These are phyloP conservation scores for Striga hermonthica DNA, from an alignment of 305 asterid genomes.

Conservation along the genomic window DNA sequence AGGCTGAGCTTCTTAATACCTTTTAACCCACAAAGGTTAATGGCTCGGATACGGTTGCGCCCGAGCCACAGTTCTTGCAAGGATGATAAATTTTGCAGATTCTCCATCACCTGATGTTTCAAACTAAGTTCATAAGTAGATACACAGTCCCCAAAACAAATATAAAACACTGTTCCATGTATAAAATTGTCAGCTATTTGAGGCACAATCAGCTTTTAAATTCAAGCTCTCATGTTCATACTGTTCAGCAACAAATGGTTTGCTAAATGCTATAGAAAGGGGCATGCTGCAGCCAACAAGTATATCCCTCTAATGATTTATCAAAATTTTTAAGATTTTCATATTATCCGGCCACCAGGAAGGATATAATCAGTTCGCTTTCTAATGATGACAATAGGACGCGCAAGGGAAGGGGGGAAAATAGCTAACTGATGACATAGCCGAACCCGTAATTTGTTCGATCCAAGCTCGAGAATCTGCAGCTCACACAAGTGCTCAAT, in stretches of 20 bases:
- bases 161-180: not conserved
- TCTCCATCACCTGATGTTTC: constrained; percentile 72
- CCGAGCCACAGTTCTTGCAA: constrained; percentile 98
- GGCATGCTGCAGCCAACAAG: constrained; percentile 11
- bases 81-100: constrained; percentile 53
- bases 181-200: constrained; percentile 1
- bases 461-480: constrained; percentile 93
- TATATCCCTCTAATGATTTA: not conserved
- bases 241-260: constrained; percentile 16
- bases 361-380: constrained; percentile 14
- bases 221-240: not conserved
- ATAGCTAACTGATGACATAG: not conserved
- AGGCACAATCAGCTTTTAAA: constrained; percentile 6
- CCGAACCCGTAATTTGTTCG: constrained; percentile 84
- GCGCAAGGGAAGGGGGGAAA: too few relatives aligned
- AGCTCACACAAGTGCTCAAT: constrained; percentile 76
- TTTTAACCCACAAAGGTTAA: constrained; percentile 85
- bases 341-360: constrained; percentile 14
- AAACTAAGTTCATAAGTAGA: constrained; percentile 22
- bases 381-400: not conserved
- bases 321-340: constrained; percentile 2
- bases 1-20: constrained; percentile 89
- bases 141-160: constrained; percentile 17
- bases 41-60: constrained; percentile 78
- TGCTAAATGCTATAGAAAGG: constrained; percentile 24